Percentiles rank a stretch among this genome's conserved stretches.
Evolutionary conservation across 73 alveolate species (phyloP).

Genomic region (Loxodes magnus): DNA sequence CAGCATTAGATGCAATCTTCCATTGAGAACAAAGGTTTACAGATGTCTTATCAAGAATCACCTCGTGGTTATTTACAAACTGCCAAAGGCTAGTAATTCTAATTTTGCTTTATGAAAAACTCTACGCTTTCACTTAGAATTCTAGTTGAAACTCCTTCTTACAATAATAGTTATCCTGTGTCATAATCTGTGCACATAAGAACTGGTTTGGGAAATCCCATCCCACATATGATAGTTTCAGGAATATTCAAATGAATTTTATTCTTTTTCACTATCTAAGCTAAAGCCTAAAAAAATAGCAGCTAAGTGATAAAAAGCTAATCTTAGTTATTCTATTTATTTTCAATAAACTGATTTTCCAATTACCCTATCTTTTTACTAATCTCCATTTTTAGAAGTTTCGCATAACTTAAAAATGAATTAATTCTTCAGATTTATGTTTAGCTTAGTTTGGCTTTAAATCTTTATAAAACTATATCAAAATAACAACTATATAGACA

Average conservation of each 20-base stretch:
- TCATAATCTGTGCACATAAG: conserved; percentile 1
- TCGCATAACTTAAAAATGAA: no score
- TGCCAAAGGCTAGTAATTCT: neutral
- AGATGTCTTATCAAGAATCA: neutral
- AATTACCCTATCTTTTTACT: no score
- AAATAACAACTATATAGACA: no score
- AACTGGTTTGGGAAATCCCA: conserved; percentile 1
- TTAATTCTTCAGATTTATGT: no score
- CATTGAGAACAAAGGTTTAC: neutral
- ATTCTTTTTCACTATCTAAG: neutral
- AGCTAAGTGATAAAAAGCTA: no score
- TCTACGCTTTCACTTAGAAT: neutral
- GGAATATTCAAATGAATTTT: conserved; percentile 1
- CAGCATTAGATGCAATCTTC: neutral
- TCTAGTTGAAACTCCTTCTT: neutral
- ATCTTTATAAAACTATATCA: no score
- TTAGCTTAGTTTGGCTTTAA: no score
- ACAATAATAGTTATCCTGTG: neutral
- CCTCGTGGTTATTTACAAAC: neutral
- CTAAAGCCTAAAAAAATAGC: neutral
- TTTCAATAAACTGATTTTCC: no score
- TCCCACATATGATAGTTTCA: conserved; percentile 1
- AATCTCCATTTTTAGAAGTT: no score
- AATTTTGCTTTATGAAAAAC: neutral
- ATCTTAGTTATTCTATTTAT: no score